phyloP scores from a whole-genome alignment of 345 rosid species.

The Hirschfeldia incana region DNA sequence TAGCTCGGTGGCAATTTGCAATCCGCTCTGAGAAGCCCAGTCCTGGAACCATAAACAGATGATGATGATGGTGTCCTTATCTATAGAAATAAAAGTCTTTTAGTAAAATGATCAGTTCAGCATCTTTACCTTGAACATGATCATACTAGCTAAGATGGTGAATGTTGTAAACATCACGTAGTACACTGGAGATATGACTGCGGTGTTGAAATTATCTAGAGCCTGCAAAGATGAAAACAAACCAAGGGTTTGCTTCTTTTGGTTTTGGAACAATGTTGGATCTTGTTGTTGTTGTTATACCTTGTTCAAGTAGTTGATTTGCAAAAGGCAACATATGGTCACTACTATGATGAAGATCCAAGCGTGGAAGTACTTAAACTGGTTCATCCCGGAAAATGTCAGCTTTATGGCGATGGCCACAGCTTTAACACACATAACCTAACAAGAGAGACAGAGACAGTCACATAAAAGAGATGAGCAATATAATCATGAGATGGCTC shows the following conservation, averaged over 20 bases:
- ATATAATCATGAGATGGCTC: constrained; percentile 32
- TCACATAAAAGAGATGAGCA: constrained; percentile 26
- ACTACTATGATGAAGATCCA: constrained; percentile 70
- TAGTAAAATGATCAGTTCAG: not conserved
- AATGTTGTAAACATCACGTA: constrained; percentile 86
- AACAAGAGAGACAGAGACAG: constrained; percentile 9
- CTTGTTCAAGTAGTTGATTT: constrained; percentile 86
- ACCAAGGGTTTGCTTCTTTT: not conserved
- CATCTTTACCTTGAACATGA: constrained; percentile 82
- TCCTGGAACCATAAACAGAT: constrained; percentile 49
- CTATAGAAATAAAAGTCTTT: not conserved
- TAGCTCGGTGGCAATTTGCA: constrained; percentile 74
- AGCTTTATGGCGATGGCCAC: constrained; percentile 78
- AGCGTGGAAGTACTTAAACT: constrained; percentile 63
- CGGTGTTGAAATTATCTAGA: constrained; percentile 81
- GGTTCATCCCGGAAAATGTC: constrained; percentile 65
- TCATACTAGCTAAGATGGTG: constrained; percentile 88
- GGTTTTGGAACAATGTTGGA: not conserved
- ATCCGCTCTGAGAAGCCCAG: constrained; percentile 73
- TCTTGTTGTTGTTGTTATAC: constrained; percentile 39
- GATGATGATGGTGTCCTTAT: not conserved
- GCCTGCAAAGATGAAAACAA: constrained; percentile 49
- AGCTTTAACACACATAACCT: constrained; percentile 89
- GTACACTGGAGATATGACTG: constrained; percentile 86
- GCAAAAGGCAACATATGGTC: constrained; percentile 56